Base-by-base conservation (phyloP, 2,329 filamentous ascomycete species). In the Leptosphaerulina australis region DNA sequence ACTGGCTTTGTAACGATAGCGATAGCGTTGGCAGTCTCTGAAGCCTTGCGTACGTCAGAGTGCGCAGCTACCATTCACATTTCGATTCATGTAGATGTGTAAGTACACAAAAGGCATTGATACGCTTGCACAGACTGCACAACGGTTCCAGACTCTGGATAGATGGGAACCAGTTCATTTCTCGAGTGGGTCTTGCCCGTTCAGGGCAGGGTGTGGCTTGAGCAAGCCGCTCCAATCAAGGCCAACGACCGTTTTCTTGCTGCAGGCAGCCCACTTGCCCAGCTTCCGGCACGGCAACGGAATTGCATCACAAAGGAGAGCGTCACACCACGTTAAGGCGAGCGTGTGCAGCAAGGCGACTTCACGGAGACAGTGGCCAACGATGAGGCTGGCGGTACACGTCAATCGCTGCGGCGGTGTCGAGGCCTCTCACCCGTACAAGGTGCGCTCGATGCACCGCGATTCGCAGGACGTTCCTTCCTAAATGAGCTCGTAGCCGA, bases 131-230 rank as follows among this genome's bases (percentile, higher is more conserved):
- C 44, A 43, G 49, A 43, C 49, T 47, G 49, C 44, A 47, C 38
- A 47, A 47, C 38, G 34, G 38, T 46, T 51, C 52, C 31, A 51
- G 52, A 55, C 47, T 35, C 24, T 44, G 20, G 9, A 31, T 36
- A 14, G 48, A 46, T 37, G 48, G 38, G 44, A 53, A 53, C 49
- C 48, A 24, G 49, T 53, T 53, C 49, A 53, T 53, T 53, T 53
- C 49, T 39, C 22, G 20, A 30, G 47, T 55, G 52, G 52, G 35
- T 5, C 44, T n/a, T 44, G 12, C 15, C 29, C 11, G 52, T 44
- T 50, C 34, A 31, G 52, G 48, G 48, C 53, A 52, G 44, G 25
- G 21, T 39, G 48, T 55, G 48, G 53, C 53, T 52, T 50, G 48
- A 45, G 53, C 44, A 15, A 31, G 48, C 37, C 39, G 53, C 39